Conservation (phyloP, 768 basidiomycete species). For the Leucocoprinus leucothites region DNA sequence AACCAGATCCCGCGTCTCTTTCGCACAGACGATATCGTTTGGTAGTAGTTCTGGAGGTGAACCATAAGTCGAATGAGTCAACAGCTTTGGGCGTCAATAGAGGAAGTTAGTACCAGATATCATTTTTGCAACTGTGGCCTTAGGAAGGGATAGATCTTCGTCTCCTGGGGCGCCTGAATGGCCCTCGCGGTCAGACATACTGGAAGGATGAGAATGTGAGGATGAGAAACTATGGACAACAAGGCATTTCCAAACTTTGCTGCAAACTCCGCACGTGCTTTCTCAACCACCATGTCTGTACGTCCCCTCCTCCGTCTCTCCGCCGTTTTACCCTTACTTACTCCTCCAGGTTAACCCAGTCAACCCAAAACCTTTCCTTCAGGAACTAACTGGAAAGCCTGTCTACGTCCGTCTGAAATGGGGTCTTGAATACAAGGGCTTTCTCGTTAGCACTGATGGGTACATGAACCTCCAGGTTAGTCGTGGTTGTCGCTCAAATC, state of each 20-base stretch:
- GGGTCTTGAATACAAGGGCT: constrained; percentile 99
- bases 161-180: constrained; percentile 67
- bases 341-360: constrained; percentile 75
- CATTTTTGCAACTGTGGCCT: constrained; percentile 97
- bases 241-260: constrained; percentile 8
- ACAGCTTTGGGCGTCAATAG: not conserved
- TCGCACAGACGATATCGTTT: constrained; percentile 82
- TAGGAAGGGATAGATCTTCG: constrained; percentile 92
- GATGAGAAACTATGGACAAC: not conserved
- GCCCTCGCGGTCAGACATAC: constrained; percentile 92
- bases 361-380: constrained; percentile 98
- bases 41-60: constrained; percentile 78
- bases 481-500: constrained; percentile 8
- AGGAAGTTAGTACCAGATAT: constrained; percentile 63
- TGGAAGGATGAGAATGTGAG: constrained; percentile 12
- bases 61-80: constrained; percentile 7
- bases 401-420: constrained; percentile 96
- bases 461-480: constrained; percentile 99
- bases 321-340: constrained; percentile 9
- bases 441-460: constrained; percentile 96
- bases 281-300: constrained; percentile 62
- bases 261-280: constrained; percentile 41
- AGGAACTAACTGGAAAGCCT: constrained; percentile 96
- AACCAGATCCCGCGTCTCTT: constrained; percentile 95
- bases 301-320: constrained; percentile 23